Evolutionary conservation across 2,329 filamentous ascomycete genomes (phyloP).

Genomic region (Ceratocystis cacaofunesta): DNA sequence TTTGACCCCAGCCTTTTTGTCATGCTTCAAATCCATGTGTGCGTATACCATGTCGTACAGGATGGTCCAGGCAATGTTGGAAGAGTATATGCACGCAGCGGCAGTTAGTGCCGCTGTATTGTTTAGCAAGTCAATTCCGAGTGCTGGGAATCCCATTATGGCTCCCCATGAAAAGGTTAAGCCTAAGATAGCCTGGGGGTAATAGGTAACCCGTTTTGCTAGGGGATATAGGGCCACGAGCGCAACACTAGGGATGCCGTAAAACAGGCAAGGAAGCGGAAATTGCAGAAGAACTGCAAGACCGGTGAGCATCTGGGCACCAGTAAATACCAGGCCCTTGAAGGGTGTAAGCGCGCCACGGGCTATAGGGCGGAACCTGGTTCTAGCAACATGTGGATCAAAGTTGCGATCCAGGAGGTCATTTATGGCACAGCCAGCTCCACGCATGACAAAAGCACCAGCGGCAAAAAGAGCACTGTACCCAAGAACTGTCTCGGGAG

Average conservation of each 20-base stretch:
- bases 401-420: constrained; percentile 83
- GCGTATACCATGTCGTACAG: constrained; percentile 90
- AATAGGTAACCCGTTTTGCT: constrained; percentile 74
- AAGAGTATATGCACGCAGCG: constrained; percentile 56
- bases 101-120: constrained; percentile 47
- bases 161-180: constrained; percentile 82
- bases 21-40: constrained; percentile 80
- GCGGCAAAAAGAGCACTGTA: constrained; percentile 57
- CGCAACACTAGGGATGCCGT: constrained; percentile 58
- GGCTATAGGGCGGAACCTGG: constrained; percentile 64
- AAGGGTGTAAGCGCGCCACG: constrained; percentile 60
- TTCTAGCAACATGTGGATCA: constrained; percentile 64
- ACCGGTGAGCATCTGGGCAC: constrained; percentile 57
- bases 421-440: constrained; percentile 78
- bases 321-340: constrained; percentile 59
- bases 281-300: constrained; percentile 64
- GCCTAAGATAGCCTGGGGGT: constrained; percentile 71
- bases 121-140: constrained; percentile 60
- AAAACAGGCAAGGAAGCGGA: constrained; percentile 57
- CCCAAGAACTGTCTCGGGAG: constrained; percentile 45
- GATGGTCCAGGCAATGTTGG: constrained; percentile 74
- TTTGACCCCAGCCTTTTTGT: constrained; percentile 75
- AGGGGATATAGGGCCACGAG: constrained; percentile 66
- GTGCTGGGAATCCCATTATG: constrained; percentile 72
- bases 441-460: constrained; percentile 71